Evolutionary conservation across 345 rosid genomes (phyloP).

Genomic region (Dipteronia sinensis): DNA sequence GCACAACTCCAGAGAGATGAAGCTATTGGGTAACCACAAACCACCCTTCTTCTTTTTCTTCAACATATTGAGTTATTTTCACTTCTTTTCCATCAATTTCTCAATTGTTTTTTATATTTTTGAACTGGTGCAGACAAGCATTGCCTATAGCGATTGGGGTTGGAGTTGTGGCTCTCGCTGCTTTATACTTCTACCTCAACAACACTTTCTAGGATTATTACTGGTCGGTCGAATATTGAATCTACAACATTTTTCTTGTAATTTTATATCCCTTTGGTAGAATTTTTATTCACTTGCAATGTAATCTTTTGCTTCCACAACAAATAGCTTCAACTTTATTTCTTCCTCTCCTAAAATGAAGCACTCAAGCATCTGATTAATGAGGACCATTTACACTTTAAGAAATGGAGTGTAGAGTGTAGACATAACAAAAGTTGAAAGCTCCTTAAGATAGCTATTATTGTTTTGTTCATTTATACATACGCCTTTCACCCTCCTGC

Average conservation of each 20-base stretch:
- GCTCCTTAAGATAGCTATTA: neutral
- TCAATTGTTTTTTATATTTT: neutral
- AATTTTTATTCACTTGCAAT: conserved; percentile 17
- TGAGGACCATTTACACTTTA: neutral
- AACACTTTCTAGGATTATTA: conserved; percentile 25
- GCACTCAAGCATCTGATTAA: neutral
- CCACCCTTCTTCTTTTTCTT: neutral
- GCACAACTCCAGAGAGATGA: conserved; percentile 71
- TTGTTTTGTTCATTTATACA: neutral
- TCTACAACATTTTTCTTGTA: conserved; percentile 11
- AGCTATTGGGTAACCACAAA: conserved; percentile 58
- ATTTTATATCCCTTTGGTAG: conserved; percentile 15
- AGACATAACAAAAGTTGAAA: neutral
- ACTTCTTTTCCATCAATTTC: neutral
- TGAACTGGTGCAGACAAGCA: conserved; percentile 50
- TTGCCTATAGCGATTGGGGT: conserved; percentile 73
- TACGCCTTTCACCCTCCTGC: neutral
- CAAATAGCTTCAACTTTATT: neutral
- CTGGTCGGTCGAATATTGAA: neutral
- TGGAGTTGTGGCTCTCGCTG: conserved; percentile 72
- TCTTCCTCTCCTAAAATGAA: neutral
- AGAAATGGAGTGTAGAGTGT: neutral
- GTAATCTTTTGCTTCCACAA: neutral
- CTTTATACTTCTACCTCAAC: conserved; percentile 77
- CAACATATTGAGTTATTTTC: neutral